Conservation (phyloP, 495 filamentous ascomycete genomes). For the Penicillium coffeae region DNA sequence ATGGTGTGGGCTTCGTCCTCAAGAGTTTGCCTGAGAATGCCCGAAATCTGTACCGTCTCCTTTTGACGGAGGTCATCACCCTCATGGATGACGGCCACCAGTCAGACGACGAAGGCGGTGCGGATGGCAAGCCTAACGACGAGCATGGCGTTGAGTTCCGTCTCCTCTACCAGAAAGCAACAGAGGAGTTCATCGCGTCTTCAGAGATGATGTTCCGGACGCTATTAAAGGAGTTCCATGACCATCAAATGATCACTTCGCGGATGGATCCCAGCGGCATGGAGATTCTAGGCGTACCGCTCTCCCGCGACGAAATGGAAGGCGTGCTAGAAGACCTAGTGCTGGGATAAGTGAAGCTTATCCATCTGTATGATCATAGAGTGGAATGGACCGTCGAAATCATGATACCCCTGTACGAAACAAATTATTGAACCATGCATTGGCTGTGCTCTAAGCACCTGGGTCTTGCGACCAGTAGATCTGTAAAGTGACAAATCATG, state of each 20-base stretch:
- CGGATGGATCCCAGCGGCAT: constrained; percentile 79
- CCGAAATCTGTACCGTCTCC: constrained; percentile 73
- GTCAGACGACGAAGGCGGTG: constrained; percentile 39
- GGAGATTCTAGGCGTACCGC: constrained; percentile 80
- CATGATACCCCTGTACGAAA: constrained; percentile 38
- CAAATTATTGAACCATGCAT: constrained; percentile 9
- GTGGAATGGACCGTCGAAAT: constrained; percentile 17
- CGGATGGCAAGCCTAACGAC: constrained; percentile 27
- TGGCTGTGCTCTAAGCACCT: neutral
- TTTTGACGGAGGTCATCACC: constrained; percentile 82
- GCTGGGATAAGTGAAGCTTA: constrained; percentile 20
- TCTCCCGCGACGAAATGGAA: constrained; percentile 85
- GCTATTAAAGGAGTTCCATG: constrained; percentile 93
- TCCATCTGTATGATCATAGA: constrained; percentile 1
- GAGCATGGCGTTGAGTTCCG: constrained; percentile 77
- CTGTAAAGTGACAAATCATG: neutral
- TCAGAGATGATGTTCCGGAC: constrained; percentile 94
- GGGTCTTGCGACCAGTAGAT: neutral
- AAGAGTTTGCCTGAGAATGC: constrained; percentile 90
- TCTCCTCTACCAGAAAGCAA: constrained; percentile 87
- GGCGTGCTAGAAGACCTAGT: constrained; percentile 81
- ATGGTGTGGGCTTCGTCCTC: constrained; percentile 88
- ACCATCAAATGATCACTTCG: constrained; percentile 92
- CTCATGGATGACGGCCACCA: constrained; percentile 48
- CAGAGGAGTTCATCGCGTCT: constrained; percentile 94